Conservation (phyloP, 805 yeast species). For the Wickerhamiella australiensis region DNA sequence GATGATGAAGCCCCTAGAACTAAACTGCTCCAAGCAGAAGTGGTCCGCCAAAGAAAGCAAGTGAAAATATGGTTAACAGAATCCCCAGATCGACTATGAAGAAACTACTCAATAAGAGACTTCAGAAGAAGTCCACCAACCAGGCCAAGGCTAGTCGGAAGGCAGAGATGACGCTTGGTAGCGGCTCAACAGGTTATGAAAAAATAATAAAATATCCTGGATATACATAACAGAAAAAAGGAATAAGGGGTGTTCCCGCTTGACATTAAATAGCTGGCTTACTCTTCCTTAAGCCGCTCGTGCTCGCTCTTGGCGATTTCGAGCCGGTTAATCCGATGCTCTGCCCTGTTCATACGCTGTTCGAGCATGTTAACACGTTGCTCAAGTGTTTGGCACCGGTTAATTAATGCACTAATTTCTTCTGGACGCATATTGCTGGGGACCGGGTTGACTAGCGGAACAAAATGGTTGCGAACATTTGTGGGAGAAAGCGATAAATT, state of each 20-base stretch:
- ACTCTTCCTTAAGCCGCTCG: background rate
- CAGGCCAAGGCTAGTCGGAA: no score
- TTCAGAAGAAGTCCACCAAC: no score
- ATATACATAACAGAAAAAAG: background rate
- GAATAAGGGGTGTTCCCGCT: background rate
- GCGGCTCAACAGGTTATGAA: no score
- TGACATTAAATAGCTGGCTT: background rate
- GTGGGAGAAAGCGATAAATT: slow-evolving; percentile 1
- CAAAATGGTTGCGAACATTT: slow-evolving; percentile 2
- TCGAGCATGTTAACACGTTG: slow-evolving; percentile 25
- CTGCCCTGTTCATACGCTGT: slow-evolving; percentile 26
- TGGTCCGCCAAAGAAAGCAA: no score
- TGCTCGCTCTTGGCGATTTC: slow-evolving; percentile 8
- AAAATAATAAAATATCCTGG: background rate
- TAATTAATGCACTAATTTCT: slow-evolving; percentile 9
- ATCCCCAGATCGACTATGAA: no score
- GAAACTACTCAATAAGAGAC: no score
- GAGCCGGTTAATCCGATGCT: slow-evolving; percentile 21
- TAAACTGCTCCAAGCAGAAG: no score
- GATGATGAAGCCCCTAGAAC: no score
- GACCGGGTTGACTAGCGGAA: background rate
- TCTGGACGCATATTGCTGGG: slow-evolving; percentile 11
- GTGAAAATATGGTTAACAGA: no score
- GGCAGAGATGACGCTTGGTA: no score
- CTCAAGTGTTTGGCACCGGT: slow-evolving; percentile 23